These are phyloP conservation scores for Penicillium aurantiogriseum DNA, from an alignment of 2,329 filamentous ascomycete species.

Conservation along the genomic window DNA sequence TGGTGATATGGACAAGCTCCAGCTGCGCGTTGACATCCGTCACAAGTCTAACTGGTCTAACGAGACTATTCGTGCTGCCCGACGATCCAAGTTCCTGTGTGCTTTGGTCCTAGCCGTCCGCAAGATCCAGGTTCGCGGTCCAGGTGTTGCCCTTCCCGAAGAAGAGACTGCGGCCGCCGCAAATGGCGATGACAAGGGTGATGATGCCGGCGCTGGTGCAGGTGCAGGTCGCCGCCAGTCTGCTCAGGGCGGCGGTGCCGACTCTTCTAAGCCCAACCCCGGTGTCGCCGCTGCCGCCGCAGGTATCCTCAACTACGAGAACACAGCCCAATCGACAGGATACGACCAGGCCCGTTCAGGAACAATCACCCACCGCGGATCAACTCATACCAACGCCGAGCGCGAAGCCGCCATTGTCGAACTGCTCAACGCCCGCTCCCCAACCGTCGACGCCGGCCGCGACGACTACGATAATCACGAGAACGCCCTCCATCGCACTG, in stretches of 20 bases:
- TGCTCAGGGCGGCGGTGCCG: conserved; percentile 5
- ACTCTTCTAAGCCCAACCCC: conserved; percentile 4
- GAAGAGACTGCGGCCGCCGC: conserved; percentile 42
- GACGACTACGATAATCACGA: conserved; percentile 19
- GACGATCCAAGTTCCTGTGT: conserved; percentile 95
- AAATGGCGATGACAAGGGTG: conserved; percentile 61
- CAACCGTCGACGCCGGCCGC: conserved; percentile 32
- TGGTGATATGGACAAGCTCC: conserved; percentile 82
- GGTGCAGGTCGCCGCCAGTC: conserved; percentile 17
- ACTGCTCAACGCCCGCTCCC: conserved; percentile 35
- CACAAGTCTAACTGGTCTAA: conserved; percentile 95
- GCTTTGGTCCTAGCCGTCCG: conserved; percentile 81
- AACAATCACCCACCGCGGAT: conserved; percentile 34
- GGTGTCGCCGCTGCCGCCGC: conserved; percentile 14
- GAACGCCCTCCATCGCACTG: conserved; percentile 28
- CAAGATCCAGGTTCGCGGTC: conserved; percentile 80
- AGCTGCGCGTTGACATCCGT: conserved; percentile 77
- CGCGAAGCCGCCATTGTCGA: conserved; percentile 37
- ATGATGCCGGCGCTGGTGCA: conserved; percentile 59
- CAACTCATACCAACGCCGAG: conserved; percentile 23
- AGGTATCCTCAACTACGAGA: conserved; percentile 13
- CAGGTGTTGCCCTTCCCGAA: conserved; percentile 65
- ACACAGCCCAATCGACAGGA: conserved; percentile 31
- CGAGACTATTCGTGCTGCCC: conserved; percentile 73
- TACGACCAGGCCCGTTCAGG: conserved; percentile 28